Evolutionary conservation across 768 basidiomycete genomes (phyloP).

Genomic region (Termitomyces sp.): DNA sequence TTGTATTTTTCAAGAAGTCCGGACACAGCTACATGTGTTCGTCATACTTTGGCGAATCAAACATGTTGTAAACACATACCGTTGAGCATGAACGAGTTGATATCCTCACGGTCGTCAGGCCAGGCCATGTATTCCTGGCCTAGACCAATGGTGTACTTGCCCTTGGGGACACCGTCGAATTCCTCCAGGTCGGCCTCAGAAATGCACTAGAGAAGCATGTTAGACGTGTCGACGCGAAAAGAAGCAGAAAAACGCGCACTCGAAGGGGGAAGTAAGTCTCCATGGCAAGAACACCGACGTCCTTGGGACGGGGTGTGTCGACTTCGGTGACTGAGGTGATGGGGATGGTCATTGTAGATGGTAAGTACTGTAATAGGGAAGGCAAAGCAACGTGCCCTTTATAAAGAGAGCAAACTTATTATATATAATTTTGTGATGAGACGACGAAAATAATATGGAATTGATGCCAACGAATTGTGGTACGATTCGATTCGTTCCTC

Average conservation of each 20-base stretch:
- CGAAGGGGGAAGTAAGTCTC: constrained; percentile 94
- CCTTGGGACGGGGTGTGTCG: constrained; percentile 66
- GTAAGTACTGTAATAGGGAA: background rate
- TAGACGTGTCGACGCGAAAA: constrained; percentile 3
- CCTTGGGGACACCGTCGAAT: constrained; percentile 90
- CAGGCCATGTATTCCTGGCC: constrained; percentile 99
- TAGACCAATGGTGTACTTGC: constrained; percentile 98
- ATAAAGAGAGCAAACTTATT: constrained; percentile 18
- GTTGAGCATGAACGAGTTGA: constrained; percentile 95
- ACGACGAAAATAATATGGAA: constrained; percentile 30
- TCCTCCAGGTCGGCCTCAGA: constrained; percentile 92
- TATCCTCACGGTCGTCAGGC: constrained; percentile 97
- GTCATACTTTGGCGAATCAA: background rate
- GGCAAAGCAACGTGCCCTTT: constrained; percentile 8
- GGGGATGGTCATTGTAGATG: constrained; percentile 32
- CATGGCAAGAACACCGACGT: constrained; percentile 91
- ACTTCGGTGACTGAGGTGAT: constrained; percentile 26
- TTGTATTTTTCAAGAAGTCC: constrained; percentile 91
- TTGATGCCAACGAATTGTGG: constrained; percentile 32
- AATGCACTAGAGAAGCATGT: constrained; percentile 60
- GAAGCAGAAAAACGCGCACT: constrained; percentile 34
- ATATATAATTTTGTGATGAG: constrained; percentile 24
- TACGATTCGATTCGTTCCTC: constrained; percentile 31
- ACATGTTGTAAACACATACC: constrained; percentile 41
- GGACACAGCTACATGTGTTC: constrained; percentile 58